Conservation (phyloP, 2,329 filamentous ascomycete species). For the Claviceps monticola region DNA sequence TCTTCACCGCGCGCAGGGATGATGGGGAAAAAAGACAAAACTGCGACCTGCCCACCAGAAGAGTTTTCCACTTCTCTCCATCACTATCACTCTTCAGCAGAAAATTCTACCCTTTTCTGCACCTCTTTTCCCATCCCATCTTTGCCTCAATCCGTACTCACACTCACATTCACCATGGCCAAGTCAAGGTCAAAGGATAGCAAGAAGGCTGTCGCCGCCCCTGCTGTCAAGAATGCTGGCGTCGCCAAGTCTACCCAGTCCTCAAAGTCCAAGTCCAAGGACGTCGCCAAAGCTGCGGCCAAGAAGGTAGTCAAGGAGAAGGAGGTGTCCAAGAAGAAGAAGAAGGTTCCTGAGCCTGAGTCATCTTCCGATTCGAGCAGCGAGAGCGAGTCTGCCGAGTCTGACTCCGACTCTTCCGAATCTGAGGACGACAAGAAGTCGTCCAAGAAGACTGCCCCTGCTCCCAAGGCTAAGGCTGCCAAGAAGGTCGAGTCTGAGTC, state of each 20-base stretch:
- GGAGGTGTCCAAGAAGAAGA: conserved; percentile 34
- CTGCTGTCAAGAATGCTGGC: conserved; percentile 49
- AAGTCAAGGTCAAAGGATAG: conserved; percentile 48
- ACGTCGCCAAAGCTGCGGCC: conserved; percentile 46
- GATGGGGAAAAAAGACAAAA: conserved; percentile 11
- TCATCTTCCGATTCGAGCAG: conserved; percentile 26
- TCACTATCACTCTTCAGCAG: conserved; percentile 1
- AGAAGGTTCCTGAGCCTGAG: conserved; percentile 30
- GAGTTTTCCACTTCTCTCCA: neutral
- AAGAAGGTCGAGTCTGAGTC: conserved; percentile 14
- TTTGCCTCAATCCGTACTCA: neutral
- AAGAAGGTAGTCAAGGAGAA: conserved; percentile 33
- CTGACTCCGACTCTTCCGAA: conserved; percentile 20
- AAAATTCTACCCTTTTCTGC: neutral
- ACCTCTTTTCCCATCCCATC: neutral
- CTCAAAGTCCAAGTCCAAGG: conserved; percentile 53
- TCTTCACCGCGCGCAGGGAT: conserved; percentile 4
- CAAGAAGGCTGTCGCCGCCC: conserved; percentile 38
- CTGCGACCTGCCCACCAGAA: conserved; percentile 2
- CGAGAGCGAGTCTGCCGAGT: conserved; percentile 12
- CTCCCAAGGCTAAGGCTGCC: conserved; percentile 10
- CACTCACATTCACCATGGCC: conserved; percentile 33
- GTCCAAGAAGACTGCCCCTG: conserved; percentile 8
- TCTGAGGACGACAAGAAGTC: conserved; percentile 20
- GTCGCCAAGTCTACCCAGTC: conserved; percentile 54